Evolutionary conservation across 1,284 basidiomycete species (phyloP).

Genomic region (Sanghuangporus weigelae): DNA sequence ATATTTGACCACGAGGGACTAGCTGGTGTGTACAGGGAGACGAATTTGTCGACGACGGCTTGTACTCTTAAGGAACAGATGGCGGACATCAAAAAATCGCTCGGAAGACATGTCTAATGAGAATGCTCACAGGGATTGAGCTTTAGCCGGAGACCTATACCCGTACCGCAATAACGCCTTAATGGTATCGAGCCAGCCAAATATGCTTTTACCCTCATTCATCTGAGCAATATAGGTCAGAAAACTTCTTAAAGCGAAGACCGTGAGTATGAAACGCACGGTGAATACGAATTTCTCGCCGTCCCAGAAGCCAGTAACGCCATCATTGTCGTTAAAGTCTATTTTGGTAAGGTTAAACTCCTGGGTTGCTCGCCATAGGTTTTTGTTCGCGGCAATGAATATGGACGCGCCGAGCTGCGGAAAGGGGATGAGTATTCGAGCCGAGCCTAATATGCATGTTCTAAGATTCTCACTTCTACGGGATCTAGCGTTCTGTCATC

Average conservation of each 20-base stretch:
- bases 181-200: slow-evolving; percentile 67
- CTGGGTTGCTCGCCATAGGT: slow-evolving; percentile 74
- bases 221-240: slow-evolving; percentile 20
- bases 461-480: slow-evolving; percentile 40
- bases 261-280: slow-evolving; percentile 33
- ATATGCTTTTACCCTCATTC: slow-evolving; percentile 44
- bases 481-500: slow-evolving; percentile 55
- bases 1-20: slow-evolving; percentile 65
- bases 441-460: neutral
- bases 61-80: slow-evolving; percentile 43
- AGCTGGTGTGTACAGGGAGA: slow-evolving; percentile 53
- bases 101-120: neutral
- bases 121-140: slow-evolving; percentile 49
- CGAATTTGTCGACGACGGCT: slow-evolving; percentile 48
- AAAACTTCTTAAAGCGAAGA: slow-evolving; percentile 22
- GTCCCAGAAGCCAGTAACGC: slow-evolving; percentile 75
- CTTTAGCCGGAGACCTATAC: slow-evolving; percentile 55
- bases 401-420: slow-evolving; percentile 74
- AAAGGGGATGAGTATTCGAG: neutral
- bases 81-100: neutral
- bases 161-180: slow-evolving; percentile 84
- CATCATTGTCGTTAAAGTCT: slow-evolving; percentile 47
- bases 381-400: slow-evolving; percentile 80
- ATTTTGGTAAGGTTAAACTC: slow-evolving; percentile 71
- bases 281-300: slow-evolving; percentile 68